Evolutionary conservation across 441 rosid species (phyloP).

Genomic region (Breynia disticha): DNA sequence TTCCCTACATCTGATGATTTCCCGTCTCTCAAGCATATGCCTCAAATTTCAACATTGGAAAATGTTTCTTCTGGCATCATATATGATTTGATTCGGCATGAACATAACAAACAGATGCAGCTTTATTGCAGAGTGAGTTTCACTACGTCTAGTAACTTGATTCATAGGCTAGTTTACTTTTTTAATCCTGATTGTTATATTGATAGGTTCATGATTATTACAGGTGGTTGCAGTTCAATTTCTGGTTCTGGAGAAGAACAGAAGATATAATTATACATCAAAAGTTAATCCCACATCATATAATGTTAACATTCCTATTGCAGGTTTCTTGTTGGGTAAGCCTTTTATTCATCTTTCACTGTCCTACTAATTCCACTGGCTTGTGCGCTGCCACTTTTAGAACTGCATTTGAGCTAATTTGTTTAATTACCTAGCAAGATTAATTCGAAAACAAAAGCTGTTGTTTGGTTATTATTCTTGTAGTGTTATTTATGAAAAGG

Average conservation of each 20-base stretch:
- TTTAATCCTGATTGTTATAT: not conserved
- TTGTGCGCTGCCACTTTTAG: too few relatives aligned
- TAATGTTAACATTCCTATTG: constrained; percentile 59
- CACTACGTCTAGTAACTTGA: constrained; percentile 2
- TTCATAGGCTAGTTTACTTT: not conserved
- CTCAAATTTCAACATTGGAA: constrained; percentile 17
- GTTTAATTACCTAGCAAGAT: too few relatives aligned
- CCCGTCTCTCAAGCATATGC: constrained; percentile 13
- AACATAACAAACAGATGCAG: constrained; percentile 26
- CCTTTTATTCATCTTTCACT: constrained; percentile 6
- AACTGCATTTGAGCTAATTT: too few relatives aligned
- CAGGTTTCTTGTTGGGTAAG: constrained; percentile 74
- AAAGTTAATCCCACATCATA: constrained; percentile 19
- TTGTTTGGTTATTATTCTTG: too few relatives aligned
- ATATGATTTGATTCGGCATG: constrained; percentile 28
- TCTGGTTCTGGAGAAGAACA: constrained; percentile 49
- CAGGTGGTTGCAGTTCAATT: constrained; percentile 55
- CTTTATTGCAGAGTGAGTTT: constrained; percentile 57
- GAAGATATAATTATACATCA: constrained; percentile 16
- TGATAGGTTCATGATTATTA: constrained; percentile 17
- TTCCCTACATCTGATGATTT: constrained; percentile 4
- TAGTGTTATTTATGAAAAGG: too few relatives aligned
- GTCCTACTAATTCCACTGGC: too few relatives aligned
- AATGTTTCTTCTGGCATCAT: constrained; percentile 31
- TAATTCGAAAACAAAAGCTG: too few relatives aligned